These are phyloP conservation scores for Solanum commersonii DNA, from an alignment of 257 asterid species.

Conservation along the genomic window DNA sequence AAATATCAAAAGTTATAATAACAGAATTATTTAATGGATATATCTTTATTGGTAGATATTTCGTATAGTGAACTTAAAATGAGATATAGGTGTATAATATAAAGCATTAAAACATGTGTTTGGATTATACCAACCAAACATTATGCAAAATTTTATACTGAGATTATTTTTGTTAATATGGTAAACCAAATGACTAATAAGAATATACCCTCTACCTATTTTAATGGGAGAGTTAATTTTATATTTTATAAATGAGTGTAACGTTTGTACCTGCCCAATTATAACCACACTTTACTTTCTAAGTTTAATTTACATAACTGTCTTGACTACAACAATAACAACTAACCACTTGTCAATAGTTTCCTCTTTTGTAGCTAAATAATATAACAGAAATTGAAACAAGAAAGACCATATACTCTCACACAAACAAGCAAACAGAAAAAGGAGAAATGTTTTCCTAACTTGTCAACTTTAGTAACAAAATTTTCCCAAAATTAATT, in stretches of 20 bases:
- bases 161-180: too few relatives aligned
- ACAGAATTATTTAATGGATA: not conserved
- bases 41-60: not conserved
- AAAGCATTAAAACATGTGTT: not conserved
- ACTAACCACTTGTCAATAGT: constrained; percentile 36
- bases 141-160: not conserved
- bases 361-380: constrained; percentile 20
- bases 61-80: not conserved
- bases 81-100: not conserved
- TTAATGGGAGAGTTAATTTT: not conserved
- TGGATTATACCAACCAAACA: not conserved
- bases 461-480: constrained; percentile 4
- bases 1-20: not conserved
- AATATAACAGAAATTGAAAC: constrained; percentile 13
- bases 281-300: not conserved
- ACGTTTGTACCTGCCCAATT: not conserved
- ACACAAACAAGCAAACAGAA: not conserved
- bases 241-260: not conserved
- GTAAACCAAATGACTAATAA: not conserved
- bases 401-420: not conserved
- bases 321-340: not conserved
- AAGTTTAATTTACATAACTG: not conserved
- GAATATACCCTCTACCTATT: not conserved
- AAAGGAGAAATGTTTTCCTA: not conserved
- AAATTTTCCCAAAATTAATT: not conserved